Percentiles rank a stretch among this genome's conserved stretches.
These are phyloP conservation scores for Acacia crassicarpa DNA, from an alignment of 306 rosid species.

Conservation along the genomic window DNA sequence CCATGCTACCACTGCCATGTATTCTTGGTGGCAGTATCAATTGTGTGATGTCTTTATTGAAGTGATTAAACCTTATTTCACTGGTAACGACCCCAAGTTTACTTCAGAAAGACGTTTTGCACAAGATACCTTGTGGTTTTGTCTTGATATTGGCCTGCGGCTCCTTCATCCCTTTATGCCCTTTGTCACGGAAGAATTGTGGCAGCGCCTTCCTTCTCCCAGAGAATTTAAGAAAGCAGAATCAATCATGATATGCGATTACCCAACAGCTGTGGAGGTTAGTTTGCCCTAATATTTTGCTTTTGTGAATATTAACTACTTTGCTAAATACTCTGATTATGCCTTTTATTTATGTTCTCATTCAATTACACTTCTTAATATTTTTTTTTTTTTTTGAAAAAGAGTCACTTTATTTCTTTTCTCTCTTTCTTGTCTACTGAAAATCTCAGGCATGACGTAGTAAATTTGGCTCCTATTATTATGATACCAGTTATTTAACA, in stretches of 20 bases:
- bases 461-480: not conserved
- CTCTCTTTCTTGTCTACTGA: not conserved
- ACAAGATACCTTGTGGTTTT: conserved; percentile 85
- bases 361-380: not conserved
- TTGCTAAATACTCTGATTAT: not conserved
- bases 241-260: conserved; percentile 79
- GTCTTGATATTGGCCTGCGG: conserved; percentile 90
- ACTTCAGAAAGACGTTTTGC: conserved; percentile 65
- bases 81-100: conserved; percentile 57
- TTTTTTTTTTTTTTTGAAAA: not conserved
- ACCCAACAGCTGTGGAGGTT: conserved; percentile 79
- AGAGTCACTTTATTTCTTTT: not conserved
- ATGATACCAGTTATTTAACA: not conserved
- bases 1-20: conserved; percentile 79
- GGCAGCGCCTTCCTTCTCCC: conserved; percentile 96
- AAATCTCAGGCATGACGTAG: not conserved
- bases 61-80: conserved; percentile 84
- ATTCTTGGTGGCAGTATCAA: conserved; percentile 95
- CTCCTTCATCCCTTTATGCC: conserved; percentile 99
- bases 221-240: conserved; percentile 50
- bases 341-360: not conserved
- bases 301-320: not conserved
- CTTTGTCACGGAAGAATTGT: conserved; percentile 89
- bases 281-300: conserved; percentile 31
- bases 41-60: conserved; percentile 97